Base-by-base conservation (phyloP, 2,329 filamentous ascomycete genomes). In the Plenodomus tracheiphilus region DNA sequence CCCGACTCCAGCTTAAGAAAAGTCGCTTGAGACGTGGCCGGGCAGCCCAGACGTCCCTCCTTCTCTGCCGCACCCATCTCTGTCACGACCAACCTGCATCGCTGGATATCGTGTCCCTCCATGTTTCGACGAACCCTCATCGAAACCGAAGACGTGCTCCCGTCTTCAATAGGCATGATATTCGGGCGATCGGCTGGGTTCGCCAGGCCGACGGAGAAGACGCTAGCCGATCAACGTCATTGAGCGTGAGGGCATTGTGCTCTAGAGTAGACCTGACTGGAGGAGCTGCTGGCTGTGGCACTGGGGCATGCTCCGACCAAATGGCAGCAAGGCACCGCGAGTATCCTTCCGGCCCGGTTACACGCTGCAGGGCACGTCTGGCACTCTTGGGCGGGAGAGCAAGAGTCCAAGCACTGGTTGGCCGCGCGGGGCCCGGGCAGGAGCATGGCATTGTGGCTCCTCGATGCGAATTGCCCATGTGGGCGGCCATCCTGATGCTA, bases 401-500 rank as follows among this genome's bases (percentile, higher is more conserved):
- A 25, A 25, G 22, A 25, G 22, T n/a, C n/a, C n/a, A n/a, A n/a
- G n/a, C n/a, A n/a, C 5, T 25, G 22, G 5, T 25, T 25, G 22
- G 22, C 5, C 22, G 22, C 10, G 22, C 22, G 10, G 5, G 22
- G 28, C 8, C 28, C 13, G 28, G 4, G 9, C 28, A 15, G 28
- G 28, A 11, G 28, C 6, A 32, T 32, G 9, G 8, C 28, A 11
- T 11, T 15, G 7, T 15, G 8, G 15, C 11, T 32, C 11, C 28
- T 32, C 13, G 9, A 15, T 32, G 11, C 6, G 9, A 32, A 32
- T 11, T 15, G 6, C 13, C 9, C 28, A 32, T 32, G 9, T 11
- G 8, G 22, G 28, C 28, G 15, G 6, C 15, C 6, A 21, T 43
- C 17, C 25, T 50, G 47, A 50, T 50, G 25, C 47, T 43, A 50